Evolutionary conservation across 2,329 filamentous ascomycete genomes (phyloP).

Genomic region (Chaetomiaceae sp.): DNA sequence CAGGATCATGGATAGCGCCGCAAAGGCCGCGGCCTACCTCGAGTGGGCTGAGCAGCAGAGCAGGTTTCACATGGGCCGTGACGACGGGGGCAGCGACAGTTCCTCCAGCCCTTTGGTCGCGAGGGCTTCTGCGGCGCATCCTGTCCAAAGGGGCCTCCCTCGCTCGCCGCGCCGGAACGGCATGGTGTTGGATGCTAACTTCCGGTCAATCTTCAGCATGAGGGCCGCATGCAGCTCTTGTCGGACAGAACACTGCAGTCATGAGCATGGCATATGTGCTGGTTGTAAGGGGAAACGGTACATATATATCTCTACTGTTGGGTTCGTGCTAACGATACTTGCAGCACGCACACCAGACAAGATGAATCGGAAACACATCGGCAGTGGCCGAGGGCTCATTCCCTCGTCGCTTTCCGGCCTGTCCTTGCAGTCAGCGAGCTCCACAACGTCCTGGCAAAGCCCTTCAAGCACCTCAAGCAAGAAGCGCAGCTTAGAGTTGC

Average conservation of each 20-base stretch:
- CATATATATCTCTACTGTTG: neutral
- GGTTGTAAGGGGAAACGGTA: neutral
- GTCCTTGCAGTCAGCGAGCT: neutral
- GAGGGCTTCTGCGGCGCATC: neutral
- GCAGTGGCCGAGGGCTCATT: neutral
- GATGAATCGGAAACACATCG: neutral
- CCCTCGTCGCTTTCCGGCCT: neutral
- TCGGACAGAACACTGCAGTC: neutral
- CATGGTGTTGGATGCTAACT: conserved; percentile 3
- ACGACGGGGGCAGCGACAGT: neutral
- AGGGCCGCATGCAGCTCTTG: neutral
- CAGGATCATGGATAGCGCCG: neutral
- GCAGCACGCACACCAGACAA: neutral
- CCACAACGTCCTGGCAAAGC: neutral
- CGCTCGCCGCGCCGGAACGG: conserved; percentile 11
- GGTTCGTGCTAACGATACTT: neutral
- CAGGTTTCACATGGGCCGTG: neutral
- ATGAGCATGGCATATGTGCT: neutral
- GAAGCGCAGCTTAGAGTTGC: neutral
- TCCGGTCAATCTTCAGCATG: conserved; percentile 4
- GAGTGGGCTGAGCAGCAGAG: neutral
- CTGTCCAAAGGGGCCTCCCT: neutral
- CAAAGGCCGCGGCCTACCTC: neutral
- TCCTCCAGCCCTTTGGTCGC: neutral
- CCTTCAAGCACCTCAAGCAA: conserved; percentile 1